Evolutionary conservation across 1,284 basidiomycete genomes (phyloP), one percentile per base, ranked within the genome.

Genomic region (Microbotryum intermedium): DNA sequence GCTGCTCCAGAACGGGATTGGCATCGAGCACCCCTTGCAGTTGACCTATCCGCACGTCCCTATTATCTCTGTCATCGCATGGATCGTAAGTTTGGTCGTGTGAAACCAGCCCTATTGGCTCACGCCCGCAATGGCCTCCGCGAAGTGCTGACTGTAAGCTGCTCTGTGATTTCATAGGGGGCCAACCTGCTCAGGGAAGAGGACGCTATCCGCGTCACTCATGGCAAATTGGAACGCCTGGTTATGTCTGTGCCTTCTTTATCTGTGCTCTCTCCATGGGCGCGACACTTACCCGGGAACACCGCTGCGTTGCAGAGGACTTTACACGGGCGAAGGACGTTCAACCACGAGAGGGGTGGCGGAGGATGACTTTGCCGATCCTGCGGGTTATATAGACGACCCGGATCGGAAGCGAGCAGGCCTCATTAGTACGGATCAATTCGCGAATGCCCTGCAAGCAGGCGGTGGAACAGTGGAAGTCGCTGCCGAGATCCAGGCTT

Each of bases 41-140:
- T 60, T 62, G 0, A 70, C 71, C n/a, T 70, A 65, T 25, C 73
- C 72, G 26, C 53, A 64, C 4, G 66, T 68, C 20, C 68, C 71
- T 30, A 72, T 78, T 62, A 69, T 78, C 45, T 75, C 74, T 0
- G 74, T 70, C 13, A 76, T 76, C 63, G 75, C 75, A 13, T 78
- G 77, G 77, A 73, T 77, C 48, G 77, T 39, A 39, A 3, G 34
- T 39, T 39, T 18, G 34, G 34, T 1, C 34, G 13, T 16, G 13
- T 39, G 34, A 39, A 39, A 16, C 34, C 18, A 16, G 13, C 34
- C 16, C 1, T 6, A 16, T 11, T 39, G 9, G 16, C 34, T 4
- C 34, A 2, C 34, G 34, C 34, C 11, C 34, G 11, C 11, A 4
- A 16, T 18, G 34, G 13, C 34, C 11, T 39, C 13, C 34, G 2